phyloP scores from a whole-genome alignment of 148 eudicot species.

The Persicaria maculosa region DNA sequence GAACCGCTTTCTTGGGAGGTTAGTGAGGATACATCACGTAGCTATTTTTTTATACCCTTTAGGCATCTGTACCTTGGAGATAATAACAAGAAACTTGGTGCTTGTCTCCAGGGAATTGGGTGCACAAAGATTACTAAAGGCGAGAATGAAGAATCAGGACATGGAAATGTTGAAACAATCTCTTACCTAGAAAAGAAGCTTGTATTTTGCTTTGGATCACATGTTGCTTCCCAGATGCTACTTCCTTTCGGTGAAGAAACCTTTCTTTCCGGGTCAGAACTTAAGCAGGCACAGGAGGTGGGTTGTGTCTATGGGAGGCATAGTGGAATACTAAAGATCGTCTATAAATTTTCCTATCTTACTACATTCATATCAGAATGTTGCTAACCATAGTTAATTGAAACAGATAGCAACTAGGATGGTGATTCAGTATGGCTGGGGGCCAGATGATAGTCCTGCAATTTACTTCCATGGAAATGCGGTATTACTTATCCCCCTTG shows the following conservation, averaged over 20 bases:
- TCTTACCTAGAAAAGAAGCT: conserved; percentile 86
- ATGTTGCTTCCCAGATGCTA: conserved; percentile 68
- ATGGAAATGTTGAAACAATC: conserved; percentile 78
- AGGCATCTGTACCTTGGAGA: background rate
- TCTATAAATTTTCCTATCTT: background rate
- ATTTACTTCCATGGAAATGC: conserved; percentile 73
- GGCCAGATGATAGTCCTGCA: conserved; percentile 75
- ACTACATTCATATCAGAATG: background rate
- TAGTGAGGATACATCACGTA: conserved; percentile 13
- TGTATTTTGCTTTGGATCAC: conserved; percentile 88
- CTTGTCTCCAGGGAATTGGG: conserved; percentile 69
- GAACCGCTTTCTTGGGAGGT: conserved; percentile 96
- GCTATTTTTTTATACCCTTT: background rate
- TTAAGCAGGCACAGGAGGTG: conserved; percentile 91
- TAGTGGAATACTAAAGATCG: background rate
- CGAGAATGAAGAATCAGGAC: conserved; percentile 48
- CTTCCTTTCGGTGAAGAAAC: conserved; percentile 92
- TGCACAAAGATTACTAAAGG: conserved; percentile 78
- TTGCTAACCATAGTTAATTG: conserved; percentile 12
- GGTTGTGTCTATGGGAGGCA: background rate
- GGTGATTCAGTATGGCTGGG: conserved; percentile 96
- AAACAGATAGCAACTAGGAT: conserved; percentile 87
- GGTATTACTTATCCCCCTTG: conserved; percentile 36
- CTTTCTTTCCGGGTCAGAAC: conserved; percentile 64
- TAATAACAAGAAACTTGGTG: background rate